These are phyloP conservation scores for Funneliformis mosseae DNA, from an alignment of 192 early-diverging fungal genomes.

Conservation along the genomic window DNA sequence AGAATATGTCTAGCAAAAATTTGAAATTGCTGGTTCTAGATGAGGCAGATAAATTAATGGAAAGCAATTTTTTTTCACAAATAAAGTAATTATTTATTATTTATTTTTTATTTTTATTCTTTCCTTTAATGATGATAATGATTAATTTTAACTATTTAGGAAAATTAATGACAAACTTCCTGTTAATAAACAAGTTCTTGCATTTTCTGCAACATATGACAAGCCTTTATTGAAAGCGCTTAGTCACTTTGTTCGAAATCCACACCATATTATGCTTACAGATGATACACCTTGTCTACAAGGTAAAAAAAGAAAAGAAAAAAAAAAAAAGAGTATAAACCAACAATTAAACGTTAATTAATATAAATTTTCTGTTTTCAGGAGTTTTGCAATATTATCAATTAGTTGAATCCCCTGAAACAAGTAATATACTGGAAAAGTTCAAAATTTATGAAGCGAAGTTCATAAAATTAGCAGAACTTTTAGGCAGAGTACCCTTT, in stretches of 20 bases:
- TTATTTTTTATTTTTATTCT: neutral
- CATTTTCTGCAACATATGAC: constrained; percentile 65
- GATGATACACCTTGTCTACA: constrained; percentile 52
- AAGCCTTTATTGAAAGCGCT: constrained; percentile 45
- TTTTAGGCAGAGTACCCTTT: constrained; percentile 54
- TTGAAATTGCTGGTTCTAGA: constrained; percentile 59
- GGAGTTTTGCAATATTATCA: constrained; percentile 58
- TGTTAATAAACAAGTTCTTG: constrained; percentile 52
- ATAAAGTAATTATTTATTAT: constrained; percentile 29
- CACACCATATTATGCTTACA: constrained; percentile 53
- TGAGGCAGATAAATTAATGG: constrained; percentile 67
- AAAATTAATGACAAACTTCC: constrained; percentile 46
- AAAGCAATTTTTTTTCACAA: constrained; percentile 47
- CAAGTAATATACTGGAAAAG: constrained; percentile 33
- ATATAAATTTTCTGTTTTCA: constrained; percentile 21
- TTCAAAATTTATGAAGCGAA: constrained; percentile 49
- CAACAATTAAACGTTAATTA: neutral
- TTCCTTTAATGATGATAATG: neutral
- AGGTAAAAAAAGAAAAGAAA: constrained; percentile 40
- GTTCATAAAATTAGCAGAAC: constrained; percentile 44
- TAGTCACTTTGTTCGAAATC: constrained; percentile 46
- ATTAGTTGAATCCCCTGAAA: constrained; percentile 28
- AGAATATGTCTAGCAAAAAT: constrained; percentile 39
- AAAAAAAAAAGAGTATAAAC: neutral
- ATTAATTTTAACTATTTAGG: constrained; percentile 21